Conservation (phyloP, 495 filamentous ascomycete species). For the Annulohypoxylon stygium region DNA sequence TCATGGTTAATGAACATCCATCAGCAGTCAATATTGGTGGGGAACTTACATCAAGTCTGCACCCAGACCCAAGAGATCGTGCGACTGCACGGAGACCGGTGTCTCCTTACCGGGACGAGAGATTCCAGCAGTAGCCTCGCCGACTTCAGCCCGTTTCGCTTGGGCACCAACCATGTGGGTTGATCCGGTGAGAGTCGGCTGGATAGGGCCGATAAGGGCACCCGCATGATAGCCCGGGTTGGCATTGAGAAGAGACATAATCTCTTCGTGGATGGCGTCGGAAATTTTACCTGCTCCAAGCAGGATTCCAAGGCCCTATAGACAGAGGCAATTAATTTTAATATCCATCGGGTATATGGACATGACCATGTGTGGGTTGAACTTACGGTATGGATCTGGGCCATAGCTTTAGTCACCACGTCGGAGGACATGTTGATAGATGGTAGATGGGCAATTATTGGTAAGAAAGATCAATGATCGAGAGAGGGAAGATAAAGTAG, state of each 20-base stretch:
- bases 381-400: slow-evolving; percentile 34
- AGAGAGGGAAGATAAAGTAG: no score
- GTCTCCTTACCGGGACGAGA: slow-evolving; percentile 31
- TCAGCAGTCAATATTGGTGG: neutral
- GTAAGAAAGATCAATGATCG: no score
- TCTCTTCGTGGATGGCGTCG: slow-evolving; percentile 18
- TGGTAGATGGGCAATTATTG: no score
- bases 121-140: neutral
- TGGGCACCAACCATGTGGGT: neutral
- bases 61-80: slow-evolving; percentile 22
- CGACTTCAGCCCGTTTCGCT: neutral
- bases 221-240: slow-evolving; percentile 1
- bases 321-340: slow-evolving; percentile 1
- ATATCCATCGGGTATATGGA: neutral
- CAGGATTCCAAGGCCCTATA: slow-evolving; percentile 38
- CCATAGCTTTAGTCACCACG: slow-evolving; percentile 22
- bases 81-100: slow-evolving; percentile 18
- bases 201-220: neutral
- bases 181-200: neutral
- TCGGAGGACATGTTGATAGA: slow-evolving; percentile 14
- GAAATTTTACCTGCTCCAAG: slow-evolving; percentile 32
- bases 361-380: neutral
- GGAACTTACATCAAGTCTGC: slow-evolving; percentile 19
- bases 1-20: neutral
- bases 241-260: slow-evolving; percentile 21